Evolutionary conservation across 306 rosid species (phyloP).

Genomic region (Malus asiatica): DNA sequence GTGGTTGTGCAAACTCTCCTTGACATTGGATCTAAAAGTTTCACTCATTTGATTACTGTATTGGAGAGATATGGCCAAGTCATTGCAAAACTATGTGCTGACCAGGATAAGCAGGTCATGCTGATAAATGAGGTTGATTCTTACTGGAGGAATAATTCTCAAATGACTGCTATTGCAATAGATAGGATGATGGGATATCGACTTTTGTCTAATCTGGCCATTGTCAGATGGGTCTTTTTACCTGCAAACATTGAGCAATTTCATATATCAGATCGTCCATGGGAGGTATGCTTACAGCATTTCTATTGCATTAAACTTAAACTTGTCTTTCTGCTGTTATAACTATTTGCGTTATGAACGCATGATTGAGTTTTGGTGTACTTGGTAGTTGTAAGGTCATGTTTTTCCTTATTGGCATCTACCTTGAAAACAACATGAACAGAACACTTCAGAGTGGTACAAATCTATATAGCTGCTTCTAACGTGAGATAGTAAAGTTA

Average conservation of each 20-base stretch:
- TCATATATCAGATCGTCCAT: slow-evolving; percentile 85
- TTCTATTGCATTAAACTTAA: background rate
- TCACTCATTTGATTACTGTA: slow-evolving; percentile 94
- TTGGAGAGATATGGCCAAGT: slow-evolving; percentile 94
- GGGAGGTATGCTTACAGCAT: slow-evolving; percentile 66
- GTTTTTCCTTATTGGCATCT: background rate
- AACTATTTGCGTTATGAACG: background rate
- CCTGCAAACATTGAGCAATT: slow-evolving; percentile 70
- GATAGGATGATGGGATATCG: slow-evolving; percentile 99
- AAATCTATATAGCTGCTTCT: background rate
- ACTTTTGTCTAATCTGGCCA: slow-evolving; percentile 86
- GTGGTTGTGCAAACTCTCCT: slow-evolving; percentile 85
- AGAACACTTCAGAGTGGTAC: background rate
- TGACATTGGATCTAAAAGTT: slow-evolving; percentile 92
- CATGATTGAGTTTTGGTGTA: background rate
- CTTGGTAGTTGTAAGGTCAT: background rate
- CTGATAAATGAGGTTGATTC: slow-evolving; percentile 72
- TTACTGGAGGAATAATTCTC: slow-evolving; percentile 89
- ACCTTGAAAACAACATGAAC: background rate
- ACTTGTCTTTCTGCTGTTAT: background rate
- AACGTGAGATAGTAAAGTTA: background rate
- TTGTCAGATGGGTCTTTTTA: slow-evolving; percentile 93
- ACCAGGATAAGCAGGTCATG: slow-evolving; percentile 86
- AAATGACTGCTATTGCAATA: slow-evolving; percentile 88
- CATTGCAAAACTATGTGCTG: slow-evolving; percentile 69